Percentiles rank a stretch among this genome's conserved stretches.
phyloP scores from a whole-genome alignment of 78 protist species.

The Bodo saltans region DNA sequence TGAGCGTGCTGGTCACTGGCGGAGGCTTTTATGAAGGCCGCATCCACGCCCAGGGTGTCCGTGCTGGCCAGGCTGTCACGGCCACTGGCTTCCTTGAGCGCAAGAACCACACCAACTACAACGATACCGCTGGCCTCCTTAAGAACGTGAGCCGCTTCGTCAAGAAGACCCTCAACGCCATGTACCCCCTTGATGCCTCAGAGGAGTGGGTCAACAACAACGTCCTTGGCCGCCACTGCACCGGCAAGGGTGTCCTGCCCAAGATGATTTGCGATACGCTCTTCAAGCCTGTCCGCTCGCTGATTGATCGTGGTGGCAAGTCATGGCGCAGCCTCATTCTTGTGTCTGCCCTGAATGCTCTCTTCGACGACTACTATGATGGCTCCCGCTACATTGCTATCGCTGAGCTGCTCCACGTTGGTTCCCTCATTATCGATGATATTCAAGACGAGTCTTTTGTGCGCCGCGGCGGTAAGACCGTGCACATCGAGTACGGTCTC shows the following conservation, averaged over 20 bases:
- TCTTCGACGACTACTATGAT: background rate
- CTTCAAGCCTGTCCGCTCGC: background rate
- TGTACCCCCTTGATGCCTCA: background rate
- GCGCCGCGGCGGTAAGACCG: background rate
- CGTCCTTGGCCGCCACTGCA: background rate
- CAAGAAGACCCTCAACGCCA: background rate
- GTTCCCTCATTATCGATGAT: background rate
- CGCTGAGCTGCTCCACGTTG: background rate
- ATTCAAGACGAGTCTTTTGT: background rate
- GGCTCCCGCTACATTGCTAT: background rate
- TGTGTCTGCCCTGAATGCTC: background rate
- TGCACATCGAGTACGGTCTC: background rate
- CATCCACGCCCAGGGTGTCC: background rate
- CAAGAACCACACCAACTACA: background rate
- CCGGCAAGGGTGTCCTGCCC: background rate
- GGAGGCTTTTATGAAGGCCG: background rate
- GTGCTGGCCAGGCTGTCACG: background rate
- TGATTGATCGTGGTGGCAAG: background rate
- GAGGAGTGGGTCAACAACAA: background rate
- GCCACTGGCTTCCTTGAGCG: background rate
- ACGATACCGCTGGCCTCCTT: background rate
- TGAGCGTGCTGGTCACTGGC: background rate
- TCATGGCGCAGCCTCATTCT: background rate
- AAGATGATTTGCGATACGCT: background rate
- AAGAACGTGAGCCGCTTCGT: background rate